Conservation (phyloP, 768 basidiomycete genomes). For the Calvatia gigantea region DNA sequence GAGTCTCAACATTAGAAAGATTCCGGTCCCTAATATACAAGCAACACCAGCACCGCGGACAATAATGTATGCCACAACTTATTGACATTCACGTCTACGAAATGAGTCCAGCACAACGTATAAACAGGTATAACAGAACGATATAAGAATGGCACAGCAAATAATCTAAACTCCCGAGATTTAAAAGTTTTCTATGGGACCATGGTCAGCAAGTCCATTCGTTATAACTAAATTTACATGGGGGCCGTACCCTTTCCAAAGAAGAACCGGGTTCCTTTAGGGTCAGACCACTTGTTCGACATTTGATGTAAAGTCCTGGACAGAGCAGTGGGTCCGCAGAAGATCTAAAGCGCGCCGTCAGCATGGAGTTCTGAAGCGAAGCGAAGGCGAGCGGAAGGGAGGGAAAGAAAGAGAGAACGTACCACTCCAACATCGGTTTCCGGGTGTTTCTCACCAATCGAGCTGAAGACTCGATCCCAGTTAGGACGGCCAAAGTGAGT, state of each 20-base stretch:
- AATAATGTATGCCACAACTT: neutral
- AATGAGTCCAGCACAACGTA: conserved; percentile 8
- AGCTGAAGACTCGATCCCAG: conserved; percentile 71
- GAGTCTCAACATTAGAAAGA: no score
- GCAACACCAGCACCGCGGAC: no score
- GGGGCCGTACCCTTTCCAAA: conserved; percentile 77
- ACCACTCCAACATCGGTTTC: conserved; percentile 90
- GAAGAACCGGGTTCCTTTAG: conserved; percentile 81
- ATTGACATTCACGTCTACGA: neutral
- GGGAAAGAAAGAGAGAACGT: conserved; percentile 20
- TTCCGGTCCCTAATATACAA: no score
- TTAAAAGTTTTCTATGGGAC: conserved; percentile 33
- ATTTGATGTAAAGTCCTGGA: conserved; percentile 71
- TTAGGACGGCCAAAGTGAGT: conserved; percentile 93
- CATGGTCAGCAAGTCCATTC: neutral
- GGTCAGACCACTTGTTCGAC: conserved; percentile 82
- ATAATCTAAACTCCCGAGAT: neutral
- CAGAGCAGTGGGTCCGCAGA: conserved; percentile 79
- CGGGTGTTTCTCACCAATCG: conserved; percentile 77
- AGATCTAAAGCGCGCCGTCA: conserved; percentile 46
- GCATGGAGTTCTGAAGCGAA: neutral
- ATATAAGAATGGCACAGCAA: neutral
- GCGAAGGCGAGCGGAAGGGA: neutral
- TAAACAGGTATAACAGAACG: neutral
- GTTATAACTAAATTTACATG: neutral